These are phyloP conservation scores for Zygosaccharomyces kombuchaensis DNA, from an alignment of 805 yeast species.

Conservation along the genomic window DNA sequence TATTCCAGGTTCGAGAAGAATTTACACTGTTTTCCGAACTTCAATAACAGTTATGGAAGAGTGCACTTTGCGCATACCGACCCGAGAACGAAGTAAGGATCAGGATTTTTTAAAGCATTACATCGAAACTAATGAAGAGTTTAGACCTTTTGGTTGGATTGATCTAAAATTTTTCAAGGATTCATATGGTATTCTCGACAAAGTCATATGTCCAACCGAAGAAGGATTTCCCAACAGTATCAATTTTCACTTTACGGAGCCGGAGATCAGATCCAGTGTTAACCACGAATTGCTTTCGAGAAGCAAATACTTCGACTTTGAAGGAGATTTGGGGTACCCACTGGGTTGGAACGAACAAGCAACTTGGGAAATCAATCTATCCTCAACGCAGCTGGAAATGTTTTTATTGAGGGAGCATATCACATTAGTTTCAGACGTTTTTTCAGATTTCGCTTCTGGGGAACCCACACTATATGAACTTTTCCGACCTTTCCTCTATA, in stretches of 20 bases:
- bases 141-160: slow-evolving; percentile 87
- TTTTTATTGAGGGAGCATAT: slow-evolving; percentile 82
- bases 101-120: slow-evolving; percentile 36
- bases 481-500: slow-evolving; percentile 68
- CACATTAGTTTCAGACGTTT: slow-evolving; percentile 62
- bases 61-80: slow-evolving; percentile 67
- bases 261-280: slow-evolving; percentile 75
- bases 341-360: slow-evolving; percentile 78
- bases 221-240: slow-evolving; percentile 54
- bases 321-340: slow-evolving; percentile 64
- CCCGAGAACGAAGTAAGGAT: slow-evolving; percentile 81
- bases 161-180: slow-evolving; percentile 60
- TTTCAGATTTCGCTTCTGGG: slow-evolving; percentile 74
- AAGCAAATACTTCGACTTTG: slow-evolving; percentile 53
- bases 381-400: slow-evolving; percentile 48
- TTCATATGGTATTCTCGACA: slow-evolving; percentile 44
- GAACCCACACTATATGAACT: slow-evolving; percentile 66
- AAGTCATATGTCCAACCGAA: slow-evolving; percentile 50
- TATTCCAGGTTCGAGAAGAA: slow-evolving; percentile 49
- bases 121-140: slow-evolving; percentile 34
- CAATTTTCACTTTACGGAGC: slow-evolving; percentile 42
- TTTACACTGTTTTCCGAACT: slow-evolving; percentile 52
- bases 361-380: slow-evolving; percentile 58
- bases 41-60: slow-evolving; percentile 61
- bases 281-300: slow-evolving; percentile 77